phyloP scores from a whole-genome alignment of 257 asterid genomes.

The Euphrasia confusa region DNA sequence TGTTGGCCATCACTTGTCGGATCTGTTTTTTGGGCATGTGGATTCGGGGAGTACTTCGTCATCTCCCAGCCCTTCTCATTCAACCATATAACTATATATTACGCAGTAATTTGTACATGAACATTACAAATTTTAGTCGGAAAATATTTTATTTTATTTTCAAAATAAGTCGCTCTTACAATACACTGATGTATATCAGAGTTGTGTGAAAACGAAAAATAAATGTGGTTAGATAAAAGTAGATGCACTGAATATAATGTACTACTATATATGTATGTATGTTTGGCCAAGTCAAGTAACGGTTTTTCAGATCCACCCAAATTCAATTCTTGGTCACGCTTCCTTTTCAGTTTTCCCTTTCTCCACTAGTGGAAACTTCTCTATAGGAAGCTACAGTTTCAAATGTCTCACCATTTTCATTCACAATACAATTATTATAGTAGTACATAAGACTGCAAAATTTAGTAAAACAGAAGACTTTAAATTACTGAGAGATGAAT shows the following conservation, averaged over 20 bases:
- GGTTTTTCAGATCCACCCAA: conserved; percentile 19
- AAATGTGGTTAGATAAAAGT: neutral
- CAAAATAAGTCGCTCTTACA: too few relatives aligned
- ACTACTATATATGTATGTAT: too few relatives aligned
- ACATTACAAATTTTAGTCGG: neutral
- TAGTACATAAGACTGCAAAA: too few relatives aligned
- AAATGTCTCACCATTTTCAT: neutral
- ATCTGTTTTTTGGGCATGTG: conserved; percentile 43
- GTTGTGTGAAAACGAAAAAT: too few relatives aligned
- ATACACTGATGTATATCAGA: too few relatives aligned
- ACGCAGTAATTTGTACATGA: neutral
- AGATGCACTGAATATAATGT: neutral
- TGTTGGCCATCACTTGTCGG: conserved; percentile 52
- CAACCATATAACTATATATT: too few relatives aligned
- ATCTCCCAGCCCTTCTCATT: conserved; percentile 31
- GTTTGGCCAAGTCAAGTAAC: conserved; percentile 21
- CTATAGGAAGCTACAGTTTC: neutral
- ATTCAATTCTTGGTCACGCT: neutral
- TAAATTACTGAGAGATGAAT: neutral
- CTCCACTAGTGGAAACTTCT: neutral
- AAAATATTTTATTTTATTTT: too few relatives aligned
- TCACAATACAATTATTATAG: neutral
- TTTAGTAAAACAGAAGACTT: too few relatives aligned
- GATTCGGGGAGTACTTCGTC: conserved; percentile 42
- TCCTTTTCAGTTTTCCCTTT: neutral